These are phyloP conservation scores for Pezicula radicicola DNA, from an alignment of 2,329 filamentous ascomycete species.

Conservation along the genomic window DNA sequence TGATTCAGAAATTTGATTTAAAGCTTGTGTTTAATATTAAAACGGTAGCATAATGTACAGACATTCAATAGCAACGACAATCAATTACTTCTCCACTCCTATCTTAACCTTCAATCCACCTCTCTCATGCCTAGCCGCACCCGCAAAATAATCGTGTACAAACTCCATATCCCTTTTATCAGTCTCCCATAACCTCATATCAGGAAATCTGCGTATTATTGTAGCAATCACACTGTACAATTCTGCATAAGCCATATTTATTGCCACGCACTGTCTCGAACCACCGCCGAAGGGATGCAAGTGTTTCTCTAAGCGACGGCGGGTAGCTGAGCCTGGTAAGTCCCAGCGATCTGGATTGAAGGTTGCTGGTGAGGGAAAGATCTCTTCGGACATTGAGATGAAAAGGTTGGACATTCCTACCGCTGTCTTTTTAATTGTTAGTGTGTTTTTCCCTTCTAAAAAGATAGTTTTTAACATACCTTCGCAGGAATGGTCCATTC, in stretches of 20 bases:
- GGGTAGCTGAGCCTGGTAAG: background rate
- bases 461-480: background rate
- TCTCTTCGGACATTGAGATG: constrained; percentile 3
- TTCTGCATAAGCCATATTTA: constrained; percentile 10
- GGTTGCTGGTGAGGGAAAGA: constrained; percentile 1
- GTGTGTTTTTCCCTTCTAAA: background rate
- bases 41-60: no score
- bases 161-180: constrained; percentile 4
- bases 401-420: constrained; percentile 6
- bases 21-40: no score
- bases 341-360: constrained; percentile 7
- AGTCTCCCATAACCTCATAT: constrained; percentile 2
- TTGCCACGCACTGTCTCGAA: constrained; percentile 3
- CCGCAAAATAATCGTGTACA: constrained; percentile 5
- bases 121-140: constrained; percentile 3
- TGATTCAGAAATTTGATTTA: no score
- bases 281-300: constrained; percentile 7
- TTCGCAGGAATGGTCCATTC: constrained; percentile 4
- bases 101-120: constrained; percentile 4
- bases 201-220: constrained; percentile 2
- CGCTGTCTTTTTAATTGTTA: background rate
- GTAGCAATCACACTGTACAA: constrained; percentile 8
- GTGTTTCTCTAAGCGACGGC: constrained; percentile 2
- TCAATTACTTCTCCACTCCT: background rate
- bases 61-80: no score